A percentile compares a stretch with the other conserved stretches of the same genome.
Conservation (phyloP, 179 eudicot species). For the Dionaea muscipula region DNA sequence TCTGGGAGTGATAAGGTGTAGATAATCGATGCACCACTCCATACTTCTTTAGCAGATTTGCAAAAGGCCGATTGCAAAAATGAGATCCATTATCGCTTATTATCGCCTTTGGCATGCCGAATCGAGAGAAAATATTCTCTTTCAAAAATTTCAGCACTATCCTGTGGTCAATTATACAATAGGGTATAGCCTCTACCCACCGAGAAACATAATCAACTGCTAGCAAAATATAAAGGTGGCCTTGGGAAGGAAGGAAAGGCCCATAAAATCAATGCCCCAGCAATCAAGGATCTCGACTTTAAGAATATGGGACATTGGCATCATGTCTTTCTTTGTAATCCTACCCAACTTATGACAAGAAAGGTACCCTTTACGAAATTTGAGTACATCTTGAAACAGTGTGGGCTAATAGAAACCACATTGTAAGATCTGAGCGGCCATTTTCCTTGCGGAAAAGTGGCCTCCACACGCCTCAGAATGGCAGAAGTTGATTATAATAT, state of each 20-base stretch:
- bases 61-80: neutral
- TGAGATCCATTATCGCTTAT: neutral
- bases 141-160: neutral
- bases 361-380: neutral
- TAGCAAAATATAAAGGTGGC: too few relatives aligned
- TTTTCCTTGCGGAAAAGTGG: neutral
- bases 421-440: neutral
- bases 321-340: neutral
- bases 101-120: neutral
- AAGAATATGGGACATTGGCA: neutral
- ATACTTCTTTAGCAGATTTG: constrained; percentile 1
- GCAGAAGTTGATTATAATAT: neutral
- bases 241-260: constrained; percentile 5
- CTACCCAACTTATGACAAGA: too few relatives aligned
- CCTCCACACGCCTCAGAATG: too few relatives aligned
- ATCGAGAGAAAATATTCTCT: neutral
- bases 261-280: constrained; percentile 6
- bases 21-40: neutral
- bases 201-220: too few relatives aligned
- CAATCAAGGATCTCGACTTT: neutral
- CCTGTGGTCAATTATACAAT: neutral
- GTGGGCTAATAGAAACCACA: neutral
- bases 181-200: neutral
- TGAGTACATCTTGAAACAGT: neutral
- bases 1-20: neutral